phyloP scores from a whole-genome alignment of 768 basidiomycete genomes.

The Mycena chlorophos region DNA sequence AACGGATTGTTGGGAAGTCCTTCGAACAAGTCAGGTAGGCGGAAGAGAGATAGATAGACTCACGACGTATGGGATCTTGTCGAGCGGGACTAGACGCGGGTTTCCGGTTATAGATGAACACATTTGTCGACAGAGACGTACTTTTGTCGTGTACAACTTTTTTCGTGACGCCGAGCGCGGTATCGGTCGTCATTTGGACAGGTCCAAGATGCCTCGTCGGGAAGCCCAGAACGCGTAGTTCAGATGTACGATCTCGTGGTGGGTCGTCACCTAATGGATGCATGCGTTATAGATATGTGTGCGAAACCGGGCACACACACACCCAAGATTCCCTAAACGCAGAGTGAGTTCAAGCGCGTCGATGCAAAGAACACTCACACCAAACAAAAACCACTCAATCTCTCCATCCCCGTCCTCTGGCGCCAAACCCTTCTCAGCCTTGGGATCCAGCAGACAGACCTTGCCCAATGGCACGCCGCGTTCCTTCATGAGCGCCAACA shows the following conservation, averaged over 20 bases:
- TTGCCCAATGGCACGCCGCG: conserved; percentile 46
- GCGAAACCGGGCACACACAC: conserved; percentile 1
- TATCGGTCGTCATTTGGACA: conserved; percentile 98
- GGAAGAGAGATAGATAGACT: conserved; percentile 26
- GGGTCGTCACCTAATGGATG: conserved; percentile 81
- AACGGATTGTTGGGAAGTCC: conserved; percentile 88
- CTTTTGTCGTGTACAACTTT: conserved; percentile 72
- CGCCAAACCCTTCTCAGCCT: conserved; percentile 63
- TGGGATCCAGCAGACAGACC: conserved; percentile 94
- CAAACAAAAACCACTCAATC: conserved; percentile 91
- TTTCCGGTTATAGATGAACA: neutral
- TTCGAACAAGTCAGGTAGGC: conserved; percentile 30
- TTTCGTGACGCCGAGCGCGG: conserved; percentile 90
- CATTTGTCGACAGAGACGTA: conserved; percentile 28
- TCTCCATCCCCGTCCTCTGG: conserved; percentile 75
- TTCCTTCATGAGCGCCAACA: conserved; percentile 59
- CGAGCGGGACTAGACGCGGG: conserved; percentile 51
- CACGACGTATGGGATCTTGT: conserved; percentile 73
- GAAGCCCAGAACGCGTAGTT: conserved; percentile 85
- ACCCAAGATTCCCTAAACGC: conserved; percentile 65
- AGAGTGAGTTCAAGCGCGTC: neutral
- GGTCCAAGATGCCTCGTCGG: conserved; percentile 81
- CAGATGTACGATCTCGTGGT: conserved; percentile 87
- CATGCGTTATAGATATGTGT: neutral
- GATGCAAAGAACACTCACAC: conserved; percentile 47